Evolutionary conservation across 2,329 filamentous ascomycete genomes (phyloP), one percentile per base, ranked within the genome.

Genomic region (Amphichorda felina): DNA sequence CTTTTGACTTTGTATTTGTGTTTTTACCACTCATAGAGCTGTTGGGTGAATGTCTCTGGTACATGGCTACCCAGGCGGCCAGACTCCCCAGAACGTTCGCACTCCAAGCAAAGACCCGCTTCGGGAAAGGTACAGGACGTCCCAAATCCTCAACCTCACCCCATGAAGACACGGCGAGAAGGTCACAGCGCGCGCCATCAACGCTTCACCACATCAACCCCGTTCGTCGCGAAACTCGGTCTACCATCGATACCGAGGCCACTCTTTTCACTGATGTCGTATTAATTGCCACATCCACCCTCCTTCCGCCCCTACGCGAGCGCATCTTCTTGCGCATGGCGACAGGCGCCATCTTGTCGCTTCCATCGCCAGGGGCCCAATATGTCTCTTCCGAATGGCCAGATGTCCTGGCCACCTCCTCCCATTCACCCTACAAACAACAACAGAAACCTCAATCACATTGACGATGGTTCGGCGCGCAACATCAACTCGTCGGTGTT

Each of bases 311-410:
- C 55, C 54, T 61, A 67, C 63, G 64, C 68, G 67, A 65, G 63
- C 61, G 59, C 60, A 60, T 57, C 59, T 55, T 45, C 50, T 49
- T 53, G 63, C 69, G 68, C 66, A 73, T 74, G 69, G 70, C 68
- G 68, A 59, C 67, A 60, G 53, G 56, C 60, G 59, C 56, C 60
- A 54, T 47, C 55, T 55, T 50, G 56, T 62, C 59, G 58, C 59
- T 59, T 57, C 55, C 65, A 66, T 60, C 64, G 60, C 56, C 55
- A 55, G 52, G 59, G 60, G 59, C 57, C 57, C 59, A 70, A 61
- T 57, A 81, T 81, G 76, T 77, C 77, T 57, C 64, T 77, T 62
- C 63, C 69, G 60, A 77, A 78, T 61, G 70, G 75, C 62, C 74
- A 79, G 64, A 63, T 70, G 47, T 54, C 61, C 67, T 82, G 79